Conservation (phyloP, 371 early-diverging fungal genomes). For the Apophysomyces sp. region DNA sequence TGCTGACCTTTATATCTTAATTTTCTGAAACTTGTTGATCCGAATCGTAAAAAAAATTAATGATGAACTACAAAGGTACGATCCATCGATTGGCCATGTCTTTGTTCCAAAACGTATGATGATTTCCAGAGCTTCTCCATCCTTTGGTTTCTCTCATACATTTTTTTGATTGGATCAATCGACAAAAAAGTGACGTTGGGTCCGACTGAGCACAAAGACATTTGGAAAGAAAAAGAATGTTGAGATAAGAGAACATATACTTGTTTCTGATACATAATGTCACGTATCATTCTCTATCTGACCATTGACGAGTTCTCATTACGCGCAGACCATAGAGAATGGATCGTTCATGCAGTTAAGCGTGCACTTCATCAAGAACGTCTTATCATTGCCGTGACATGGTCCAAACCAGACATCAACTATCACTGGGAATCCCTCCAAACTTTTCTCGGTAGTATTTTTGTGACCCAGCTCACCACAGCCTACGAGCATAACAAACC, state of each 20-base stretch:
- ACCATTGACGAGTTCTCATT: not conserved
- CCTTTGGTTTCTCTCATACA: not conserved
- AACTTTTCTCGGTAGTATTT: constrained; percentile 28
- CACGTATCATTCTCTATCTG: not conserved
- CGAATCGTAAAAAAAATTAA: not conserved
- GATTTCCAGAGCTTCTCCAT: not conserved
- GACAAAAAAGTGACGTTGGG: not conserved
- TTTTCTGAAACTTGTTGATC: not conserved
- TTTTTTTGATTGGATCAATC: not conserved
- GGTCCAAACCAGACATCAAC: constrained; percentile 4
- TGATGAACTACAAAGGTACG: not conserved
- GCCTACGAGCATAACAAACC: constrained; percentile 25
- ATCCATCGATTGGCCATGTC: not conserved
- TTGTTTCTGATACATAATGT: no score
- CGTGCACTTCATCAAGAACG: not conserved
- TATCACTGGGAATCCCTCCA: constrained; percentile 34
- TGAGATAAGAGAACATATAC: no score
- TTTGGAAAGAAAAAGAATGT: not conserved
- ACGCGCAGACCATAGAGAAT: not conserved
- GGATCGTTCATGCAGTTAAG: not conserved
- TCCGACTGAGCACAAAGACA: not conserved
- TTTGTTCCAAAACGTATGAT: not conserved
- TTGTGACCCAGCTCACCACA: constrained; percentile 28
- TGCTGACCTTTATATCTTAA: not conserved
- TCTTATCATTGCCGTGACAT: not conserved